Base-by-base conservation (phyloP, 2,329 filamentous ascomycete genomes). In the Bipolaris oryzae region DNA sequence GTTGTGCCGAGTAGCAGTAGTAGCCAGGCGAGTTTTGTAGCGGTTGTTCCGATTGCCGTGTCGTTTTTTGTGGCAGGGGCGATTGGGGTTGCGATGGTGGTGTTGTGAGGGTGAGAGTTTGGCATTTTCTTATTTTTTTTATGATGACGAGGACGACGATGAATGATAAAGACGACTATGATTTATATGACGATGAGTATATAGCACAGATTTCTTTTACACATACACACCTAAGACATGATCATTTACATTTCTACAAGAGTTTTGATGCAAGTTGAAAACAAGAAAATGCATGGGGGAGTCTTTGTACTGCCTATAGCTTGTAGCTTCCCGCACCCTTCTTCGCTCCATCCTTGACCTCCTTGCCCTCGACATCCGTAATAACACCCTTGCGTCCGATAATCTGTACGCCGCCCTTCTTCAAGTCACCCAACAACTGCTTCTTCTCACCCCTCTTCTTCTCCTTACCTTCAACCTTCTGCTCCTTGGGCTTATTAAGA, bases 311-410 rank as follows among this genome's bases (percentile, higher is more conserved):
- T 2, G 20, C n/a, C 60, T 54, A 74, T 7, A 77, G 57, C 63
- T 76, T 77, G 33, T 71, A 75, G 42, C 66, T 72, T 1, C 74
- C 72, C 0, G 69, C 72, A 1, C 71, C 72, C 35, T 46, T 65
- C 60, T 58, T 71, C 11, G 55, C 63, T 15, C 44, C 62, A 35
- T 74, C 72, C 57, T 67, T 78, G 16, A 89, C 84, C 79, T 90
- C 89, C 70, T 89, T 91, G 28, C 93, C 93, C 66, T 95, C 87
- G 33, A 96, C 84, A 78, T 96, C 89, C 16, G 89, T 88, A 52
- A 96, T 80, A 76, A 93, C 89, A 50, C 94, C 94, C 81, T 91
- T 93, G 78, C 89, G 90, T 61, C 92, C 93, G 78, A 97, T 95
- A 58, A 98, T 85, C 82, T 90, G 94, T 67, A 97, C 94, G 58